phyloP scores from a whole-genome alignment of 306 rosid species.

The Chamaecrista fasciculata region DNA sequence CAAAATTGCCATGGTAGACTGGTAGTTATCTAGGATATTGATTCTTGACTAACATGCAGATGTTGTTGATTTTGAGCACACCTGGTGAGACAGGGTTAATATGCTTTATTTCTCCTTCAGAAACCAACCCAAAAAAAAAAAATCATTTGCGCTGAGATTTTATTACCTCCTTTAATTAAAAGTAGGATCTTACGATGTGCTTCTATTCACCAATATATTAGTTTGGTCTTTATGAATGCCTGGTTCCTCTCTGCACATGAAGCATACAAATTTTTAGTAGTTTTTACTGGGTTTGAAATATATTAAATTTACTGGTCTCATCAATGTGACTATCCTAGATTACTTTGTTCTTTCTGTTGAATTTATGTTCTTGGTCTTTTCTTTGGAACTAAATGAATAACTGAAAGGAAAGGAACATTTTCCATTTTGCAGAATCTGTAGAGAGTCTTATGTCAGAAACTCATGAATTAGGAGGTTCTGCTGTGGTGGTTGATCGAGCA shows the following conservation, averaged over 20 bases:
- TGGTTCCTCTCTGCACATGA: not conserved
- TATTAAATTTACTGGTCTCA: not conserved
- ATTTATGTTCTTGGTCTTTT: not conserved
- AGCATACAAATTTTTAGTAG: not conserved
- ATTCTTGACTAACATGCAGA: not conserved
- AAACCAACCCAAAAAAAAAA: not conserved
- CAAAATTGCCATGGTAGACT: not conserved
- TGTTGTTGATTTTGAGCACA: not conserved
- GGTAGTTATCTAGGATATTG: not conserved
- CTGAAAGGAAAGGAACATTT: slow-evolving; percentile 21
- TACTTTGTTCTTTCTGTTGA: not conserved
- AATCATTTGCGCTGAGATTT: not conserved
- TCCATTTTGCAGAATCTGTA: slow-evolving; percentile 68
- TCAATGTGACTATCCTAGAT: not conserved
- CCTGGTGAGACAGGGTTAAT: not conserved
- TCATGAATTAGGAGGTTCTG: slow-evolving; percentile 83
- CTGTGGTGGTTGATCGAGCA: slow-evolving; percentile 91
- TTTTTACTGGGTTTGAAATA: not conserved
- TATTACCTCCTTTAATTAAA: not conserved
- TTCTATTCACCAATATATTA: not conserved
- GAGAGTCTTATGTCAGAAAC: slow-evolving; percentile 85
- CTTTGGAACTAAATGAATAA: not conserved
- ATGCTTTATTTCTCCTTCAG: not conserved
- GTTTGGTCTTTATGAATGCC: not conserved
- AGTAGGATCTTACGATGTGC: not conserved